These are phyloP conservation scores for Mollisia scopiformis DNA, from an alignment of 2,329 filamentous ascomycete species.

Conservation along the genomic window DNA sequence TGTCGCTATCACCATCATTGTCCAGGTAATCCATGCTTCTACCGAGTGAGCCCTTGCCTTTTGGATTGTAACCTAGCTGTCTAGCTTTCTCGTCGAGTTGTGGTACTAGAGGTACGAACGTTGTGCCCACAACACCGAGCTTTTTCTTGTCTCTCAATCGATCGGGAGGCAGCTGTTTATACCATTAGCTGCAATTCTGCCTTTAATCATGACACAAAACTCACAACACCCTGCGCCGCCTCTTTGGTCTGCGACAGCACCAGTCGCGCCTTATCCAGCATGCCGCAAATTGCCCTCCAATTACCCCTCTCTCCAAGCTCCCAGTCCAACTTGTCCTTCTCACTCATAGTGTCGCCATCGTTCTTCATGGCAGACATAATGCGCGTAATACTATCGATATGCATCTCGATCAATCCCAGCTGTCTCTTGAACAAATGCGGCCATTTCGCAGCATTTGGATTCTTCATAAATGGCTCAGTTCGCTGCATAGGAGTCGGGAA, in stretches of 20 bases:
- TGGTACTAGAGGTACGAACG: conserved; percentile 21
- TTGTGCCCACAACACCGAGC: conserved; percentile 24
- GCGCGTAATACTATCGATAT: conserved; percentile 27
- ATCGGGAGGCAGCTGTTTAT: conserved; percentile 19
- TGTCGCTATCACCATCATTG: conserved; percentile 22
- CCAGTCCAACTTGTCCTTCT: conserved; percentile 28
- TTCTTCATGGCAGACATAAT: conserved; percentile 24
- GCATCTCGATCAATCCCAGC: conserved; percentile 30
- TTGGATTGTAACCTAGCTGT: conserved; percentile 13
- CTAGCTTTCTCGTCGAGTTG: conserved; percentile 22
- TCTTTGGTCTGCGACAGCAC: conserved; percentile 19
- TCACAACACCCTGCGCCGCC: conserved; percentile 28
- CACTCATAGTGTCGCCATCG: conserved; percentile 21
- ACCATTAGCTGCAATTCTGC: neutral
- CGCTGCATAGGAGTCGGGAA: conserved; percentile 9
- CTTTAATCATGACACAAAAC: conserved; percentile 6
- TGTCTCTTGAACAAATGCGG: conserved; percentile 32
- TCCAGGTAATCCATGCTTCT: conserved; percentile 7
- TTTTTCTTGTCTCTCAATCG: conserved; percentile 26
- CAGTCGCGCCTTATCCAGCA: conserved; percentile 29
- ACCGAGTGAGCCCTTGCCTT: conserved; percentile 13
- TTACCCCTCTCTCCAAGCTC: conserved; percentile 29
- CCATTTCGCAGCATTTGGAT: conserved; percentile 40
- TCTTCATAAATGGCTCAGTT: conserved; percentile 21
- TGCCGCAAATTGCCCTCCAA: conserved; percentile 29